Conservation (phyloP, 164 flowering plant genomes). For the Taxillus chinensis region DNA sequence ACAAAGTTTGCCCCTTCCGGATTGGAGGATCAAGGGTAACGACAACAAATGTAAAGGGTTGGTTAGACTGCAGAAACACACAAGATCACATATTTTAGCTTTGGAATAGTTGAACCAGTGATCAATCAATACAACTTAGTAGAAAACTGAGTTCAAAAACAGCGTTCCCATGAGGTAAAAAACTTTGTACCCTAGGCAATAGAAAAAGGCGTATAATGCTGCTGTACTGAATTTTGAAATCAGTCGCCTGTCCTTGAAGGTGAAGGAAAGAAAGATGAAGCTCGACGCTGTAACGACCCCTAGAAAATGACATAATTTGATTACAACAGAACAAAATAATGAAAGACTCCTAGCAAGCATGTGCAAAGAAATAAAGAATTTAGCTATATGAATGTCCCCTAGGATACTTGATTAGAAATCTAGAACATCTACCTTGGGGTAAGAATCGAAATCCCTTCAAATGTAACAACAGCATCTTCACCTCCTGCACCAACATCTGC, state of each 20-base stretch:
- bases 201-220: slow-evolving; percentile 92
- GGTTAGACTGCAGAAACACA: slow-evolving; percentile 66
- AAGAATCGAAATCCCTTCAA: slow-evolving; percentile 89
- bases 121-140: neutral
- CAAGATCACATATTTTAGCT: slow-evolving; percentile 3
- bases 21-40: slow-evolving; percentile 96
- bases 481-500: slow-evolving; percentile 84
- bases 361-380: neutral
- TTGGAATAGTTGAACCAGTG: neutral
- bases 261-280: slow-evolving; percentile 89
- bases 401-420: neutral
- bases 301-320: slow-evolving; percentile 18
- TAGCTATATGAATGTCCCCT: neutral
- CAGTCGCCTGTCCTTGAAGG: slow-evolving; percentile 92
- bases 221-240: slow-evolving; percentile 96
- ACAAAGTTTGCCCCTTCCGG: slow-evolving; percentile 94
- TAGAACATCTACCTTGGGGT: slow-evolving; percentile 72
- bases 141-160: slow-evolving; percentile 7
- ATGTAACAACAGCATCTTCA: slow-evolving; percentile 86
- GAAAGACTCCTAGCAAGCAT: neutral
- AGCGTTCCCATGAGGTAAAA: neutral
- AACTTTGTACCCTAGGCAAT: slow-evolving; percentile 64
- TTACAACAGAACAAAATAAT: neutral
- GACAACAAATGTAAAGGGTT: slow-evolving; percentile 90
- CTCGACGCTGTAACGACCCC: slow-evolving; percentile 94